phyloP scores from a whole-genome alignment of 805 yeast species.

The Isabelozyma pseudorhagii region DNA sequence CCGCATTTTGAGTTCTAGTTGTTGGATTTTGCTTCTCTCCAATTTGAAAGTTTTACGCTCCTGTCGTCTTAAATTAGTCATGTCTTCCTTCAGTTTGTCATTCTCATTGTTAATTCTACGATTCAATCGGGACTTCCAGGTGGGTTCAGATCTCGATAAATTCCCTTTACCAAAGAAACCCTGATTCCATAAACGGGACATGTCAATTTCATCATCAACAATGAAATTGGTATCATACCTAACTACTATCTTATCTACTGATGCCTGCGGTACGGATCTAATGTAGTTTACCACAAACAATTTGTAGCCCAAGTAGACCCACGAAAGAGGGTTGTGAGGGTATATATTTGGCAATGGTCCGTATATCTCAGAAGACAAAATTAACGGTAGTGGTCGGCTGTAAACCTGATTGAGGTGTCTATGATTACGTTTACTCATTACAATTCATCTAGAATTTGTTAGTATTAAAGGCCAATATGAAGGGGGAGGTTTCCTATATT shows the following conservation, averaged over 20 bases:
- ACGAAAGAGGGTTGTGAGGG: slow-evolving; percentile 68
- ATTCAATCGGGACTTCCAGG: slow-evolving; percentile 72
- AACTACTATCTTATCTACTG: slow-evolving; percentile 16
- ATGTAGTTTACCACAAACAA: slow-evolving; percentile 18
- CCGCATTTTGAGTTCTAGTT: slow-evolving; percentile 49
- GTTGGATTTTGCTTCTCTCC: slow-evolving; percentile 50
- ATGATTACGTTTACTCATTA: slow-evolving; percentile 28
- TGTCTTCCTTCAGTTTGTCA: slow-evolving; percentile 61
- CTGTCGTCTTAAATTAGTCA: slow-evolving; percentile 68
- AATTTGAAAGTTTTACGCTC: slow-evolving; percentile 71
- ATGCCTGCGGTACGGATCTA: slow-evolving; percentile 24
- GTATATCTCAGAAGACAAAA: slow-evolving; percentile 29
- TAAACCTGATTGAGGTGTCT: slow-evolving; percentile 28
- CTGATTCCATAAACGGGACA: slow-evolving; percentile 65
- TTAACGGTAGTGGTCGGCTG: slow-evolving; percentile 58
- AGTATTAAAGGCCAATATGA: background rate
- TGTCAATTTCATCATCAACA: slow-evolving; percentile 43
- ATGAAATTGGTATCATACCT: slow-evolving; percentile 30
- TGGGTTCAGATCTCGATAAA: slow-evolving; percentile 86
- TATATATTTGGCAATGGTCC: slow-evolving; percentile 50
- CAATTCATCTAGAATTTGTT: background rate
- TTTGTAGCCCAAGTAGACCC: slow-evolving; percentile 45
- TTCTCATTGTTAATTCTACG: slow-evolving; percentile 42
- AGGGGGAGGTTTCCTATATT: background rate
- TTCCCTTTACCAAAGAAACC: slow-evolving; percentile 96